Base-by-base conservation (phyloP, 345 rosid genomes). In the Citrus glauca region DNA sequence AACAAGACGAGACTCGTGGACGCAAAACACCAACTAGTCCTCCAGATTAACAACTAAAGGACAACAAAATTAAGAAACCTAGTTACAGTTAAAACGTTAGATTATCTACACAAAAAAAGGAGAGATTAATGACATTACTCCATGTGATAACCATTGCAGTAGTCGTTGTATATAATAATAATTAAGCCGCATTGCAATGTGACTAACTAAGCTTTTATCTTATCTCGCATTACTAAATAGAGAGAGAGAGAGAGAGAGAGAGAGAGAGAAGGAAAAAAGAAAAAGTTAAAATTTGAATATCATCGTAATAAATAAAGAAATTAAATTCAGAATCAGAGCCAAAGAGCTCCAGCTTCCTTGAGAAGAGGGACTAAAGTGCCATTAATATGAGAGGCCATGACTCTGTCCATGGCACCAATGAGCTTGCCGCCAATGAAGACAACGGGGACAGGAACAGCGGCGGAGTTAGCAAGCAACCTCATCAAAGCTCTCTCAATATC, bases 341-440 rank as follows among this genome's bases (percentile, higher is more conserved):
- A 91, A 20, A 89, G 91, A 63, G 95, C 93, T 20, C 93, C 95
- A 55, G 94, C 94, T 40, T 91, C 93, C 85, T 91, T 91, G 37
- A 91, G 93, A 17, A 88, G 91, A 14, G 95, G 95, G 45, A 87
- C 89, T 50, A 91, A 76, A 33, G 89, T 78, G 25, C 95, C 95
- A 69, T 89, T 91, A 48, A 89, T 89, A 72, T 89, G 95, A 33
- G 87, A 88, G 32, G 82, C 89, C 90, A 91, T 88, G 78, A 91
- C 93, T 78, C 88, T 37, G 69, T 89, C 95, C 91, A 89, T 89
- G 73, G 89, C 63, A 2, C 95, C 93, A 35, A 88, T 78, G 8
- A 91, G 78, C 80, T 88, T 89, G 79, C 94, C 94, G 10, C 94
- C 94, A 14, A 91, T 83, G 73, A 91, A 91, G 6, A 91, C 93